phyloP scores from a whole-genome alignment of 441 rosid genomes.

The Populus hybrid region DNA sequence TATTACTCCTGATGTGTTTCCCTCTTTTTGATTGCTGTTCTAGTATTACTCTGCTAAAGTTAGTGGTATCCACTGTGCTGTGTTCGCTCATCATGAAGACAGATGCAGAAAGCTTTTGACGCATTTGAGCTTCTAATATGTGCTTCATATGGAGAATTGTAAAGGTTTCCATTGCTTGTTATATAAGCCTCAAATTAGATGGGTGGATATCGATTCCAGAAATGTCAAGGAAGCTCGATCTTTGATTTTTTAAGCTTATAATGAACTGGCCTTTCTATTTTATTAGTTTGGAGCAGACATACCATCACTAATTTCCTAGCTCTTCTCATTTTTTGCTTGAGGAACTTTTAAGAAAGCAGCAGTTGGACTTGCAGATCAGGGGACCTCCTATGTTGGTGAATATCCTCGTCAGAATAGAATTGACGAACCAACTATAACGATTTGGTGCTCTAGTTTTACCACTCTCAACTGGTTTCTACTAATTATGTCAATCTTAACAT shows the following conservation, averaged over 20 bases:
- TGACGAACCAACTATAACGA: conserved; percentile 25
- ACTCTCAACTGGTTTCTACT: conserved; percentile 6
- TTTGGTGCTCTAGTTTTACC: conserved; percentile 11
- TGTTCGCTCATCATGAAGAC: background rate
- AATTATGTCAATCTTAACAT: conserved; percentile 12
- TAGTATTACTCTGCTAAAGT: background rate
- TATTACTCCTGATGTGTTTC: background rate
- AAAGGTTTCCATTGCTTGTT: background rate
- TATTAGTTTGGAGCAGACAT: too few species aligned
- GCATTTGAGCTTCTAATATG: background rate
- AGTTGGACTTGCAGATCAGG: conserved; percentile 14
- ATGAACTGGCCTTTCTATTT: background rate
- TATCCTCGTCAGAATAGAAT: conserved; percentile 16
- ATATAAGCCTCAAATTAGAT: background rate
- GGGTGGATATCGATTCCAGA: background rate
- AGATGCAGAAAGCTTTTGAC: background rate
- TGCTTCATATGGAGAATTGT: background rate
- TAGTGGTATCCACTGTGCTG: background rate
- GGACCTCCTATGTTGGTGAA: background rate
- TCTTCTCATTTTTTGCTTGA: background rate
- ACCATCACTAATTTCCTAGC: background rate
- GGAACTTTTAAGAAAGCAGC: conserved; percentile 16
- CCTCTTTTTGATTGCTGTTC: background rate
- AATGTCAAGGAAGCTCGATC: background rate
- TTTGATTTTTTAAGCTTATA: background rate